Conservation (phyloP, 2,329 filamentous ascomycete genomes). For the Aspergillus sp. region DNA sequence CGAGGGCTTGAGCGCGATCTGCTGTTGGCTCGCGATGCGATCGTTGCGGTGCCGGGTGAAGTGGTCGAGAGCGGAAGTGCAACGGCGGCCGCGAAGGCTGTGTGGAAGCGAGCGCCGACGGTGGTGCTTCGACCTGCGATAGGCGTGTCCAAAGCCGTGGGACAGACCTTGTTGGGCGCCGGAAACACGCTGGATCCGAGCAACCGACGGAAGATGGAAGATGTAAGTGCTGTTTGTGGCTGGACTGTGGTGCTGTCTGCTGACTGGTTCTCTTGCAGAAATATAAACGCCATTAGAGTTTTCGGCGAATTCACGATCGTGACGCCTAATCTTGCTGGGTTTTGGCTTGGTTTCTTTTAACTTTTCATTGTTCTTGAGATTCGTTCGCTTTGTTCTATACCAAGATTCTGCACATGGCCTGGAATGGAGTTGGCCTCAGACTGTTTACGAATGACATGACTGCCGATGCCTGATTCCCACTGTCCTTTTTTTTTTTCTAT, state of each 20-base stretch:
- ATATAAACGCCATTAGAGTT: slow-evolving; percentile 42
- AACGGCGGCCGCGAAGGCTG: slow-evolving; percentile 73
- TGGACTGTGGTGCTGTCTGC: background rate
- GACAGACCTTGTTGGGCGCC: slow-evolving; percentile 85
- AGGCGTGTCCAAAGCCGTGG: slow-evolving; percentile 83
- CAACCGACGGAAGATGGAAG: slow-evolving; percentile 77
- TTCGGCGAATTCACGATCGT: background rate
- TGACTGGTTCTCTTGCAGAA: slow-evolving; percentile 30
- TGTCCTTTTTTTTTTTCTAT: background rate
- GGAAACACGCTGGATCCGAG: slow-evolving; percentile 86
- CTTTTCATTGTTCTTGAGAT: background rate
- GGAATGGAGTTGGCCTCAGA: too few relatives aligned
- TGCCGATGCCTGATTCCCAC: background rate
- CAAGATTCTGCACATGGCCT: too few relatives aligned
- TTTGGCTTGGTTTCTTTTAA: background rate
- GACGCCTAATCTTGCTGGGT: slow-evolving; percentile 1
- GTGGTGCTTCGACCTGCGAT: slow-evolving; percentile 89
- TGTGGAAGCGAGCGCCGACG: slow-evolving; percentile 82
- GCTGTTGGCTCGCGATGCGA: slow-evolving; percentile 81
- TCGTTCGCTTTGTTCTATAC: background rate
- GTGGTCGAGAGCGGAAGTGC: slow-evolving; percentile 83
- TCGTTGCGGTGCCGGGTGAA: slow-evolving; percentile 91
- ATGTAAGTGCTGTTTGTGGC: slow-evolving; percentile 63
- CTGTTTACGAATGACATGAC: too few relatives aligned
- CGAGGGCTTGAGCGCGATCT: slow-evolving; percentile 81